Evolutionary conservation across 169 alveolate genomes (phyloP).

Genomic region (Plasmodium gallinaceum): DNA sequence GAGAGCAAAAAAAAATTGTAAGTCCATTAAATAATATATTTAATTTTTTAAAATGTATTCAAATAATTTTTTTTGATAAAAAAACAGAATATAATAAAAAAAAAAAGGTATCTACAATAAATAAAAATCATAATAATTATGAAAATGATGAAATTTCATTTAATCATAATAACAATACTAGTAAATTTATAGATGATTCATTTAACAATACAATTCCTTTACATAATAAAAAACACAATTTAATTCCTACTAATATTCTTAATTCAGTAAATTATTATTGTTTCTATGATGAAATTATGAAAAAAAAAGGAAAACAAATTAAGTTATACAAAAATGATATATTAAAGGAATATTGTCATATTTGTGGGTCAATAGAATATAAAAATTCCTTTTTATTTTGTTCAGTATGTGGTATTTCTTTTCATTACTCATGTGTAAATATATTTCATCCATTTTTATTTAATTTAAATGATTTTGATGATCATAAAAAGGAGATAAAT

Average conservation of each 20-base stretch:
- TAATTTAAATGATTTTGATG: conserved; percentile 27
- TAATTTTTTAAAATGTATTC: conserved; percentile 52
- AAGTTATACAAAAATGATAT: conserved; percentile 32
- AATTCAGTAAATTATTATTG: background rate
- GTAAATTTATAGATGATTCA: background rate
- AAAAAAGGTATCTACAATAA: conserved; percentile 1
- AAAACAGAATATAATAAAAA: background rate
- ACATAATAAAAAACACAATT: background rate
- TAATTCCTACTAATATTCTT: background rate
- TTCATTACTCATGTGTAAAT: conserved; percentile 71
- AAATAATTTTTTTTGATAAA: conserved; percentile 40
- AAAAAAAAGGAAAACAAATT: background rate
- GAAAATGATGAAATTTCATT: conserved; percentile 7
- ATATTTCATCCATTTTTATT: conserved; percentile 46
- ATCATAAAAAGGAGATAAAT: conserved; percentile 61
- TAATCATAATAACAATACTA: background rate
- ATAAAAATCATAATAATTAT: background rate
- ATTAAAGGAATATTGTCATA: conserved; percentile 42
- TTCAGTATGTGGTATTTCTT: conserved; percentile 36
- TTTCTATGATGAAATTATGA: background rate
- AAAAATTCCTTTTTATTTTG: conserved; percentile 31
- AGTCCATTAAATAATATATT: conserved; percentile 51
- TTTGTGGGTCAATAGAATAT: conserved; percentile 62
- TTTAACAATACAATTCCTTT: background rate
- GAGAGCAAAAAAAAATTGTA: conserved; percentile 16